Evolutionary conservation across 441 rosid genomes (phyloP), one percentile per base, ranked within the genome.

Genomic region (Populus hybrid): DNA sequence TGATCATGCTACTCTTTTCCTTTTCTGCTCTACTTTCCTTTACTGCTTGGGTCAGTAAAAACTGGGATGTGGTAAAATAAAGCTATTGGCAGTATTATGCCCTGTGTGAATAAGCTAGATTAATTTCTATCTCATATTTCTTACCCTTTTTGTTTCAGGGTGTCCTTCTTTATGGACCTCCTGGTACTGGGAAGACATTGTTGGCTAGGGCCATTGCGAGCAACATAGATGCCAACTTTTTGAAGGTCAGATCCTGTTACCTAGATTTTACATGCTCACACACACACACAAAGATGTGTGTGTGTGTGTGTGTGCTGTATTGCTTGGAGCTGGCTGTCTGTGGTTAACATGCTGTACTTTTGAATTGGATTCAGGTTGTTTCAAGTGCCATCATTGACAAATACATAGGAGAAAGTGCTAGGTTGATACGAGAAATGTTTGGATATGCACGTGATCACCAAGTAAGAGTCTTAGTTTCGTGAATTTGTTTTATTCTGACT

Each of bases 331-430:
- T 29, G 45, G 45, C 20, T 26, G 29, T 33, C 1, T 36, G 20
- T 2, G 26, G 40, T 64, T 74, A 45, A 69, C 69, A 35, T 20
- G 63, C 23, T 68, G 23, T 67, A 5, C 56, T 12, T 75, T 26
- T 68, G 23, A 45, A 78, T 7, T 77, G 36, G 24, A 9, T 33
- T 64, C 77, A 96, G 98, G 98, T 93, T 68, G 99, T 96, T 63
- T 96, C 98, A n/a, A 96, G 99, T 88, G 98, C 98, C 77, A 96
- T 94, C 42, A 94, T 94, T 78, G 98, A 96, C 76, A 94, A 94
- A 75, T 96, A 96, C 82, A 93, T 96, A 65, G 99, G 99, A 69
- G 98, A 96, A 86, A 96, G 99, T 86, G 98, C 98, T n/a, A 86
- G 98, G 82, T 77, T 95, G 87, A 95, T 95, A 38, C 82, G 99